Base-by-base conservation (phyloP, 1,284 basidiomycete genomes). In the Singerocomus inundabilis region DNA sequence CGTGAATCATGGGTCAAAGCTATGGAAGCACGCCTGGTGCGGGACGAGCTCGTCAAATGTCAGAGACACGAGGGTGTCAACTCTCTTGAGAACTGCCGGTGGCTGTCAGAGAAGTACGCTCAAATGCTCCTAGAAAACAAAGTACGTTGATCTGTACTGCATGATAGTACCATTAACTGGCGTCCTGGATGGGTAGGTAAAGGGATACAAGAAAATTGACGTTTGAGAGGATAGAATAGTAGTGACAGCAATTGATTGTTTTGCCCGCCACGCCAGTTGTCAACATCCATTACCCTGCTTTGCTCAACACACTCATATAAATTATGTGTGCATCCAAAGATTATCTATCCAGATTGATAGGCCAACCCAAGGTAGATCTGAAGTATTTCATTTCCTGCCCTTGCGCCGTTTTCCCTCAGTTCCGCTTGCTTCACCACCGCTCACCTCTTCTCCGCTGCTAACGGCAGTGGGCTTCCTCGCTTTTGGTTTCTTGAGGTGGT, bases 1-100 rank as follows among this genome's bases (percentile, higher is more conserved):
- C 87, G 92, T 52, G 93, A 97, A 73, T 88, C 89, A 49, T 99
- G 96, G 96, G 80, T 98, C 39, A 88, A 85, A 63, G 85, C 90
- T 25, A 97, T 98, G 93, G 93, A 98, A 72, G 85, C 87, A 24
- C 84, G 92, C 44, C 78, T 99, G 52, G 92, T 98, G 46, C 84
- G 87, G 55, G 87, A 93, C 56, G 91, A 97, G 71, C 81, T 99
- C 49, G 81, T 85, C 56, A 95, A 93, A 71, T 99, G 96, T 72
- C 92, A 96, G 68, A 80, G 84, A 62, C 78, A 81, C 18, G 96
- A 99, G 74, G 93, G 95, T 47, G 91, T 95, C 38, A 96, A 97
- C 72, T 84, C 91, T 62, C 82, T 89, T 54, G 88, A 94, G 72
- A 91, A 84, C 63, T 99, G 96, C 76, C 86, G 83, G 67, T 88